Evolutionary conservation across 306 rosid species (phyloP), one percentile per base, ranked within the genome.

Genomic region (Albizia julibrissin): DNA sequence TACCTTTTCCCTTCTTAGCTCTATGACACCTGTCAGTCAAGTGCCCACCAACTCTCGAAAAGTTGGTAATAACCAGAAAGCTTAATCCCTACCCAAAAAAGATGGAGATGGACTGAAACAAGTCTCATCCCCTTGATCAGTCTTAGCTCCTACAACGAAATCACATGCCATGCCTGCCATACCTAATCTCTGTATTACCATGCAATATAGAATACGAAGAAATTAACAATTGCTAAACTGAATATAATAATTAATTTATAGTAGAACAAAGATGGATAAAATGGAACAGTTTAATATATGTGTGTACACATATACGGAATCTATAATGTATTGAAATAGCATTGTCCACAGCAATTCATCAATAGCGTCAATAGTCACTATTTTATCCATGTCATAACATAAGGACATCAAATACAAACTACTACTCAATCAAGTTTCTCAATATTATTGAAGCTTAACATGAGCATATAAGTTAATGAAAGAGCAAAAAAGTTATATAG

Each of bases 351-450:
- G 13, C 31, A 75, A 13, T 29, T 54, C 79, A 75, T 37, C 68
- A 34, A 31, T n/a, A 34, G 50, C 6, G 50, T 56, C 50, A 21
- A 13, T 9, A n/a, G 14, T 34, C 22, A 34, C n/a, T 31, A 64
- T 22, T 14, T 56, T 47, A 33, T 75, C n/a, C 34, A 37, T 34
- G 79, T 7, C 26, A 75, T 52, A 31, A 21, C 12, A 24, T 16
- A 58, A 58, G 43, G 40, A 44, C 79, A 56, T 58, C 49, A 58
- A 29, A 58, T 39, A 37, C 69, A 58, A 75, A 75, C 52, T 18
- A 54, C n/a, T 37, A 37, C 15, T 13, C 16, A 10, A 12, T 34
- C 8, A 13, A 47, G 77, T 27, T 29, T 73, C 40, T 18, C n/a
- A 73, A 62, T 5, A 77, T 18, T 39, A 66, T 49, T 62, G 43